A percentile compares a stretch with the other conserved stretches of the same genome.
phyloP scores from a whole-genome alignment of 306 rosid species.

The Acacia confusa region DNA sequence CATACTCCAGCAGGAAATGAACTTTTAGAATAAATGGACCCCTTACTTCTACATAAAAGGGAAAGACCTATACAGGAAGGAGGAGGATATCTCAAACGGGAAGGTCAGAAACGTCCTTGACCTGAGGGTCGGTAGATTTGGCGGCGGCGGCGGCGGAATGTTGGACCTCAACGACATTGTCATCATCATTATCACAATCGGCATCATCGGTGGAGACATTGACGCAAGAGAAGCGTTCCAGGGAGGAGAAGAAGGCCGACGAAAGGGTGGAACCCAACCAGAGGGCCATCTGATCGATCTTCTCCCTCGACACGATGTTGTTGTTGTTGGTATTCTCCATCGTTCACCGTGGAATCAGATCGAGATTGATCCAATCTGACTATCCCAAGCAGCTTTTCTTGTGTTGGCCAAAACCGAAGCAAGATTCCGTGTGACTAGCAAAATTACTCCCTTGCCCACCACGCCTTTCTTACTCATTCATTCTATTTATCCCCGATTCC shows the following conservation, averaged over 20 bases:
- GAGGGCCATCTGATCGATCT: conserved; percentile 59
- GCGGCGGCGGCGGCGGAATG: conserved; percentile 24
- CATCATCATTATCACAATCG: conserved; percentile 54
- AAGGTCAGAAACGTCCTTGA: conserved; percentile 46
- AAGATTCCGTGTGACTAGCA: not conserved
- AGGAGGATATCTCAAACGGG: conserved; percentile 43
- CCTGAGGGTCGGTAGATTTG: conserved; percentile 28
- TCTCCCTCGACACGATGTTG: conserved; percentile 49
- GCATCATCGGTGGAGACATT: conserved; percentile 65
- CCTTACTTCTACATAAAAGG: conserved; percentile 26
- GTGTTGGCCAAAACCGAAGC: not conserved
- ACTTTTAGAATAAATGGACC: not conserved
- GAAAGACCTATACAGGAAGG: conserved; percentile 39
- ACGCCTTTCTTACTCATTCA: not conserved
- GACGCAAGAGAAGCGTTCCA: conserved; percentile 84
- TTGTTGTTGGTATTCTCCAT: conserved; percentile 46
- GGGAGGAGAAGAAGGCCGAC: conserved; percentile 79
- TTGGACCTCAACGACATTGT: not conserved
- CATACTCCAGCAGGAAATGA: not conserved
- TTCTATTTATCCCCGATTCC: not conserved
- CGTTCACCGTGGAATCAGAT: conserved; percentile 29
- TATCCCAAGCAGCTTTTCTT: not conserved
- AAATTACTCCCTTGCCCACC: not conserved
- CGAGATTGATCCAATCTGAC: not conserved
- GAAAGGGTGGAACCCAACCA: conserved; percentile 75